phyloP scores from a whole-genome alignment of 1,139 yeast species.

The Hansenula sp. region DNA sequence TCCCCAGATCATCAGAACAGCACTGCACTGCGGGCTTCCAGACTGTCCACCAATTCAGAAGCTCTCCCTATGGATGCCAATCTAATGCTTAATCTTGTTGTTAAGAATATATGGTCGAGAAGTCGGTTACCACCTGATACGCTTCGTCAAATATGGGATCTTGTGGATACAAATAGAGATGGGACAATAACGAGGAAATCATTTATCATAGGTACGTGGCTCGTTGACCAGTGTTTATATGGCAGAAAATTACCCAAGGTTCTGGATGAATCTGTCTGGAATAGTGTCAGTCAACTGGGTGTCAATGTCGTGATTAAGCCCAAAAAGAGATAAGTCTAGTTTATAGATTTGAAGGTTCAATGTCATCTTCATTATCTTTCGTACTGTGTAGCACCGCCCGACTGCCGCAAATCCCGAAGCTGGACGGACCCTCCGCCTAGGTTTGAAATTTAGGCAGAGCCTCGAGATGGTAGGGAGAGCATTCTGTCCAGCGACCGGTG shows the following conservation, averaged over 20 bases:
- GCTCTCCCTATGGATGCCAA: conserved; percentile 31
- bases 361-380: background rate
- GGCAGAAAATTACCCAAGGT: conserved; percentile 82
- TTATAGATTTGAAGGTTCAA: background rate
- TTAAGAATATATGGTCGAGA: conserved; percentile 74
- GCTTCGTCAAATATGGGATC: conserved; percentile 67
- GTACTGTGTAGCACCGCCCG: background rate
- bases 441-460: background rate
- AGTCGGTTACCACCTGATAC: conserved; percentile 66
- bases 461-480: too few species aligned
- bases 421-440: background rate
- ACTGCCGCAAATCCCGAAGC: too few species aligned
- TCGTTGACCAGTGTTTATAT: conserved; percentile 91
- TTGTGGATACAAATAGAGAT: conserved; percentile 73
- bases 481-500: too few species aligned
- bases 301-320: conserved; percentile 30
- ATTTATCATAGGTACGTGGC: conserved; percentile 93
- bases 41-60: conserved; percentile 30
- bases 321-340: conserved; percentile 9
- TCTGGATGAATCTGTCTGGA: conserved; percentile 60
- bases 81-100: conserved; percentile 46
- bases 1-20: conserved; percentile 16
- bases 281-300: conserved; percentile 46
- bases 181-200: conserved; percentile 79
- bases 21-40: conserved; percentile 21